Evolutionary conservation across 768 basidiomycete genomes (phyloP).

Genomic region (Tylopilus plumbeoviolaceoides): DNA sequence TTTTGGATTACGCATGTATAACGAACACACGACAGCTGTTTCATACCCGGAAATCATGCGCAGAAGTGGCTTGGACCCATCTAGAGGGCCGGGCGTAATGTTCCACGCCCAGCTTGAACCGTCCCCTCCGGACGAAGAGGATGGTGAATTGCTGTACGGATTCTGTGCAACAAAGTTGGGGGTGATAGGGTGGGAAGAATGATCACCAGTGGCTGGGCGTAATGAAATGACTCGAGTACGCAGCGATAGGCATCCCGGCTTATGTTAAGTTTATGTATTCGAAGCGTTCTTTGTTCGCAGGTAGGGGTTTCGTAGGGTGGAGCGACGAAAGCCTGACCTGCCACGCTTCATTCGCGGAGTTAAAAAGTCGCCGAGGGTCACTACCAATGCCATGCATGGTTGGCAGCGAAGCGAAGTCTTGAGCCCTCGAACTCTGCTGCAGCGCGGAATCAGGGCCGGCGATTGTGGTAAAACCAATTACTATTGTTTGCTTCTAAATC

Average conservation of each 20-base stretch:
- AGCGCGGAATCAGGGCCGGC: conserved; percentile 9
- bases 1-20: conserved; percentile 15
- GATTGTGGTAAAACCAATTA: conserved; percentile 27
- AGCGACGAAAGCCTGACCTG: conserved; percentile 3
- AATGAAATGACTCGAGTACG: neutral
- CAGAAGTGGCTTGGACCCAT: conserved; percentile 1
- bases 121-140: neutral
- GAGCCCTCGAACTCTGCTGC: neutral
- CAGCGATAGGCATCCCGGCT: neutral
- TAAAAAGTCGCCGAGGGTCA: conserved; percentile 10
- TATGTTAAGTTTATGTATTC: conserved; percentile 19
- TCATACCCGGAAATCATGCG: conserved; percentile 26
- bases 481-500: conserved; percentile 6
- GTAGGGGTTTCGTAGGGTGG: neutral
- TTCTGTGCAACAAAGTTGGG: neutral
- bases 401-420: neutral
- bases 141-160: conserved; percentile 1
- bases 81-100: conserved; percentile 5
- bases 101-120: conserved; percentile 1
- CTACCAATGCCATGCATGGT: neutral
- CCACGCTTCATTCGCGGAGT: conserved; percentile 33
- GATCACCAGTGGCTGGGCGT: conserved; percentile 1
- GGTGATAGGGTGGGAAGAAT: conserved; percentile 16
- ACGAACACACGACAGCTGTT: conserved; percentile 5
- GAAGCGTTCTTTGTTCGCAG: neutral